Conservation (phyloP, 257 asterid genomes). For the Eucommia ulmoides region DNA sequence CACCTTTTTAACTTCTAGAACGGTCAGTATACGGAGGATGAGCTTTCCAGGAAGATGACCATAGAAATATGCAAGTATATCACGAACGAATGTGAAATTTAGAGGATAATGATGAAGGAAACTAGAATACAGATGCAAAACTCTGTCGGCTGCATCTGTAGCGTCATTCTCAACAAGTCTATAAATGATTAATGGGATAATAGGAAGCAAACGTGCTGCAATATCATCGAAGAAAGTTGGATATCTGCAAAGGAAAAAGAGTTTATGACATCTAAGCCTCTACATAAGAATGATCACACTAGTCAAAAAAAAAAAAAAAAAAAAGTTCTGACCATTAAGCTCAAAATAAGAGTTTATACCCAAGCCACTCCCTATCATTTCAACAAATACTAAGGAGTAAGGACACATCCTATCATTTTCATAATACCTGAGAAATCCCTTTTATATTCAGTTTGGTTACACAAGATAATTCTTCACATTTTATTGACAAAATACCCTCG, state of each 20-base stretch:
- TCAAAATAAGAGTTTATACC: too few relatives aligned
- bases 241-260: slow-evolving; percentile 33
- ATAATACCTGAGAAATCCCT: too few relatives aligned
- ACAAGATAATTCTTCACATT: too few relatives aligned
- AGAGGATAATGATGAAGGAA: slow-evolving; percentile 86
- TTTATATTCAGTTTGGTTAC: too few relatives aligned
- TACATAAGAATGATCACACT: too few relatives aligned
- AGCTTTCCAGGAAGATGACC: slow-evolving; percentile 94
- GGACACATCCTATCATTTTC: too few relatives aligned
- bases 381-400: too few relatives aligned
- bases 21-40: slow-evolving; percentile 64
- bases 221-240: slow-evolving; percentile 96
- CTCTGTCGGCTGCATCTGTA: slow-evolving; percentile 89
- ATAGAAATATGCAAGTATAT: slow-evolving; percentile 90
- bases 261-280: neutral
- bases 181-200: slow-evolving; percentile 76
- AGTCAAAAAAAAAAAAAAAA: too few relatives aligned
- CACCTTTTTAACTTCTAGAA: slow-evolving; percentile 84
- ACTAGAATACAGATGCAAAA: slow-evolving; percentile 61
- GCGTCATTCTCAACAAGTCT: slow-evolving; percentile 87
- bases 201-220: slow-evolving; percentile 92
- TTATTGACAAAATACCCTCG: too few relatives aligned
- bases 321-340: too few relatives aligned
- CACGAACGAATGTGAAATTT: slow-evolving; percentile 92
- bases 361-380: too few relatives aligned